Evolutionary conservation across 768 basidiomycete species (phyloP), one percentile per base, ranked within the genome.

Genomic region (Lentinula detonsa): DNA sequence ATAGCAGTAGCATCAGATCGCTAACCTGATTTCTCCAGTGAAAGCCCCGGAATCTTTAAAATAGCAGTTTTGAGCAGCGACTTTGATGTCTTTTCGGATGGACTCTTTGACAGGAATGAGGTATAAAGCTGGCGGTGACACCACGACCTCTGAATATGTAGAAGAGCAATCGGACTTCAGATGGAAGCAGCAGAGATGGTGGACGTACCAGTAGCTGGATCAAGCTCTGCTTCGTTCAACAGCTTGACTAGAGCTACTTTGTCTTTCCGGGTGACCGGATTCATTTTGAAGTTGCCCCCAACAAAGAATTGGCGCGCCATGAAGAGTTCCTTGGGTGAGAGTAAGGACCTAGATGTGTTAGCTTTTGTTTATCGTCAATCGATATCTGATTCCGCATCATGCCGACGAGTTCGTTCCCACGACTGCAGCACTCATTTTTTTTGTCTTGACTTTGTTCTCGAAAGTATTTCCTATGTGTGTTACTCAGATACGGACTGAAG

Each of bases 211-310:
- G 89, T 87, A 40, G 80, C 71, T 23, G 85, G 77, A 72, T 96
- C 92, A 56, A 98, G 75, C 55, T 85, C 77, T 57, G 93, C 93
- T 3, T 84, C 74, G 78, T 97, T 97, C 58, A 99, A 76, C 53
- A 78, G 70, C 56, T 84, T 74, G 66, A 92, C 75, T 69, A 99
- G 83, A 48, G 77, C 75, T 65, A 76, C 76, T 73, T 90, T 88
- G 66, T 85, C 81, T 64, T 81, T 80, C 64, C 78, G 78, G 40
- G 86, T 83, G 61, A 78, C 78, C 33, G 91, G 91, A 79, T 98
- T 96, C 88, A 98, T 88, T 81, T 98, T 99, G 85, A 96, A 98
- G 84, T 98, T 98, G 34, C 95, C 93, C 64, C 96, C 96, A 68
- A 92, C 94, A 71, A 97, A 95, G 79, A 95, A 96, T 73, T 85